These are phyloP conservation scores for Aspergillus kassunensis DNA, from an alignment of 495 filamentous ascomycete genomes.

Conservation along the genomic window DNA sequence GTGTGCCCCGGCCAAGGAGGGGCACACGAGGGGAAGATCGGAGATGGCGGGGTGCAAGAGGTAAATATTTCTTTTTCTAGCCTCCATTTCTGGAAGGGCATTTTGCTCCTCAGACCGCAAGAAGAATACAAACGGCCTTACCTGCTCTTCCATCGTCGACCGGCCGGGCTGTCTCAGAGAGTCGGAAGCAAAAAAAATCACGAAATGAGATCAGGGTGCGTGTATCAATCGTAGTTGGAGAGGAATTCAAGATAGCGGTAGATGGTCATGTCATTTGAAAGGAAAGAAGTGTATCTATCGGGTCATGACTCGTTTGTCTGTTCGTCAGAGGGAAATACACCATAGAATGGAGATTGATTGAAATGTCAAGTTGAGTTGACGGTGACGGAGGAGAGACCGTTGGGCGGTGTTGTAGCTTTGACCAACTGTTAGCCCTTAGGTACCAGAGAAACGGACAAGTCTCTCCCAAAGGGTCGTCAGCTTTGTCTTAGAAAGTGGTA, in stretches of 20 bases:
- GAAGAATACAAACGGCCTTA: slow-evolving; percentile 22
- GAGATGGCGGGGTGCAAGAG: slow-evolving; percentile 7
- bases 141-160: slow-evolving; percentile 52
- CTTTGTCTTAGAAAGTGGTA: not conserved
- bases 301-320: slow-evolving; percentile 14
- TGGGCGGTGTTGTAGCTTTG: slow-evolving; percentile 13
- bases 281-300: slow-evolving; percentile 10
- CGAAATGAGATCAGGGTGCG: slow-evolving; percentile 13
- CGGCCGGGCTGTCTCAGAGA: slow-evolving; percentile 39
- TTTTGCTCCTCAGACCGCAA: slow-evolving; percentile 11
- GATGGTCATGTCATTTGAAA: slow-evolving; percentile 18
- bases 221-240: slow-evolving; percentile 11
- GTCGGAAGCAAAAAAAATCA: slow-evolving; percentile 19
- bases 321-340: not conserved
- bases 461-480: not conserved
- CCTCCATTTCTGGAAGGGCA: not conserved
- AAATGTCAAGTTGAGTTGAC: not conserved
- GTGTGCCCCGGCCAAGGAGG: slow-evolving; percentile 15
- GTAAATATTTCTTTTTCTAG: slow-evolving; percentile 1
- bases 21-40: slow-evolving; percentile 18
- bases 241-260: slow-evolving; percentile 10
- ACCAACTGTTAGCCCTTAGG: not conserved
- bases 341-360: not conserved
- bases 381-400: not conserved
- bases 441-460: not conserved